A percentile compares a stretch with the other conserved stretches of the same genome.
Conservation (phyloP, 768 basidiomycete genomes). For the Fomitopsis serialis region DNA sequence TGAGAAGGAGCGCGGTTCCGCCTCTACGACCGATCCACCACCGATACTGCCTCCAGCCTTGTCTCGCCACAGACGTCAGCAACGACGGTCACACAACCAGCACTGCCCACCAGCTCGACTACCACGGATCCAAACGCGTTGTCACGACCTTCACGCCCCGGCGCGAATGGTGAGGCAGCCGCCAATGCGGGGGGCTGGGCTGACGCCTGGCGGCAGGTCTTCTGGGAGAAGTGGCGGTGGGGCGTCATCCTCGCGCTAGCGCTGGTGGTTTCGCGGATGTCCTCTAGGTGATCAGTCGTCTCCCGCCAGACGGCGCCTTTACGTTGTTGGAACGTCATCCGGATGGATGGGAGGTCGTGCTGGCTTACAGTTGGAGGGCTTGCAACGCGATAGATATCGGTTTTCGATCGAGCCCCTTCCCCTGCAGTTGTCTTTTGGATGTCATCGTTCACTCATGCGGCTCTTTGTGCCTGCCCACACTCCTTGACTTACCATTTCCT, state of each 20-base stretch:
- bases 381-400: no score
- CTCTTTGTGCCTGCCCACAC: neutral
- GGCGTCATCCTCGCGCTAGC: slow-evolving; percentile 74
- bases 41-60: slow-evolving; percentile 6
- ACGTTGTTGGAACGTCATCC: no score
- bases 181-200: slow-evolving; percentile 42
- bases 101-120: neutral
- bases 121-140: neutral
- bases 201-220: slow-evolving; percentile 55
- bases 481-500: neutral
- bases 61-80: neutral
- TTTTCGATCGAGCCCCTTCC: no score
- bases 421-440: no score
- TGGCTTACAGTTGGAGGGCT: no score
- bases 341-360: no score
- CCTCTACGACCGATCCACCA: slow-evolving; percentile 18
- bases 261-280: slow-evolving; percentile 71
- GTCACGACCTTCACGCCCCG: slow-evolving; percentile 6
- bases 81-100: neutral
- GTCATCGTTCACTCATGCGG: neutral
- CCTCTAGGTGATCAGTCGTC: slow-evolving; percentile 31
- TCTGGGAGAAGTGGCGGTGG: slow-evolving; percentile 86
- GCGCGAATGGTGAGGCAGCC: slow-evolving; percentile 9
- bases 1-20: slow-evolving; percentile 60
- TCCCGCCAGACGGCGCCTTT: neutral